Conservation (phyloP, 768 basidiomycete species). For the Leccinum truebloodii region DNA sequence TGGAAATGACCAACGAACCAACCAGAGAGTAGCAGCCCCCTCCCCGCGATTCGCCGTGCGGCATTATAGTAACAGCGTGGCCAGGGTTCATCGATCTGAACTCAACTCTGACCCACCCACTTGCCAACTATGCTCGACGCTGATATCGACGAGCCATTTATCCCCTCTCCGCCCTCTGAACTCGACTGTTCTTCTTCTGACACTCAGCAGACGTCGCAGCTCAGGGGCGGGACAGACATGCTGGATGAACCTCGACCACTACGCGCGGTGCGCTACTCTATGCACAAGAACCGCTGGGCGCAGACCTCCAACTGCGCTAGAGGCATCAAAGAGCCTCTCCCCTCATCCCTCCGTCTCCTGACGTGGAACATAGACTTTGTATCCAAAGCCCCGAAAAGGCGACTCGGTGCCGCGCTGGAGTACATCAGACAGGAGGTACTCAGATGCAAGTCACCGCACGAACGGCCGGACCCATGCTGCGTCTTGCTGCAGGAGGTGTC, state of each 20-base stretch:
- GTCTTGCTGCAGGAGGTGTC: slow-evolving; percentile 74
- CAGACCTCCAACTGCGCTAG: slow-evolving; percentile 37
- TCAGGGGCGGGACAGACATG: slow-evolving; percentile 21
- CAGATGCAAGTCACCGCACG: slow-evolving; percentile 39
- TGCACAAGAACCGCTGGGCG: slow-evolving; percentile 34
- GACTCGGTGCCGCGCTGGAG: slow-evolving; percentile 50
- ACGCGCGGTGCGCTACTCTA: slow-evolving; percentile 34
- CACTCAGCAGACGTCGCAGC: slow-evolving; percentile 23
- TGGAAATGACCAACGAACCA: slow-evolving; percentile 3
- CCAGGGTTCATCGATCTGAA: slow-evolving; percentile 6
- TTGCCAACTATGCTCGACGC: slow-evolving; percentile 26
- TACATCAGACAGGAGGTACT: slow-evolving; percentile 59
- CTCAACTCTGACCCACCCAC: slow-evolving; percentile 11
- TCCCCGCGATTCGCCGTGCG: slow-evolving; percentile 10
- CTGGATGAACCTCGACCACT: slow-evolving; percentile 30
- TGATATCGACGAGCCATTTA: slow-evolving; percentile 33
- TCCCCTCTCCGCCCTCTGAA: slow-evolving; percentile 32
- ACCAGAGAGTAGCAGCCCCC: slow-evolving; percentile 1
- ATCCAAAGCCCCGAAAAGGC: slow-evolving; percentile 37
- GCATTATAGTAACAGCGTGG: slow-evolving; percentile 12
- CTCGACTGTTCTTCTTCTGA: slow-evolving; percentile 29
- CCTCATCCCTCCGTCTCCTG: slow-evolving; percentile 53
- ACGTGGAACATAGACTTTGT: slow-evolving; percentile 74
- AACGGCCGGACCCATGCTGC: slow-evolving; percentile 56
- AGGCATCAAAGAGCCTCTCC: slow-evolving; percentile 37